Evolutionary conservation across 2,329 filamentous ascomycete species (phyloP), one percentile per base, ranked within the genome.

Genomic region (Neodidymelliopsis sp.): DNA sequence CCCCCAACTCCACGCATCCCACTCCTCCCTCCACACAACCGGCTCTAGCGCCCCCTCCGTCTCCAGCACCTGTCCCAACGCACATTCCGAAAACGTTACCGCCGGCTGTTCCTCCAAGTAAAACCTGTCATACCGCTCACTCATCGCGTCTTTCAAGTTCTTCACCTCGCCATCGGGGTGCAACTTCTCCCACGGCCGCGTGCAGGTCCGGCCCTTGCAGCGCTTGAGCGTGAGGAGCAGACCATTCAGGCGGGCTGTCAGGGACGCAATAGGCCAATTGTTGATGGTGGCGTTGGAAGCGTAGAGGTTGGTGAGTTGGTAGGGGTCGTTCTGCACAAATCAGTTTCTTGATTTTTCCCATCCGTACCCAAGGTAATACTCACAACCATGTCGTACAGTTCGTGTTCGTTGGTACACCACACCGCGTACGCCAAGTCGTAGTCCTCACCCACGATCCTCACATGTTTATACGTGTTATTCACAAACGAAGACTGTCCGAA

Each of bases 341-440:
- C 19, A 44, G 33, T 27, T 18, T 19, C 18, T 24, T 23, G 23
- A 35, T 25, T 15, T 25, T 7, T 41, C 10, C 5, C 11, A 15
- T 3, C 6, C n/a, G 11, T 4, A 25, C 4, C n/a, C 23, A 29
- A 13, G 12, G 57, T n/a, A 29, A 10, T 18, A 16, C 73, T 52
- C 65, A 81, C 83, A 60, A 75, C 79, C 34, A 87, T 66, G 53
- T 89, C 79, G 62, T 88, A 90, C 4, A 88, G 76, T 66, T 89
- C 85, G 44, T 83, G 81, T 58, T 88, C 85, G 42, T 85, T 84
- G 6, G 74, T 87, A 59, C 87, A 90, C 85, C 86, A 90, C 0
- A 88, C 83, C 0, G 84, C 80, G 58, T 89, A 89, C 52, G 84
- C 83, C 3, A 89, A 64, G 58, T 81, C 82, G 58, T 88, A 88